Percentiles rank a stretch among this genome's conserved stretches.
Evolutionary conservation across 768 basidiomycete genomes (phyloP).

Genomic region (Ramaria sp.): DNA sequence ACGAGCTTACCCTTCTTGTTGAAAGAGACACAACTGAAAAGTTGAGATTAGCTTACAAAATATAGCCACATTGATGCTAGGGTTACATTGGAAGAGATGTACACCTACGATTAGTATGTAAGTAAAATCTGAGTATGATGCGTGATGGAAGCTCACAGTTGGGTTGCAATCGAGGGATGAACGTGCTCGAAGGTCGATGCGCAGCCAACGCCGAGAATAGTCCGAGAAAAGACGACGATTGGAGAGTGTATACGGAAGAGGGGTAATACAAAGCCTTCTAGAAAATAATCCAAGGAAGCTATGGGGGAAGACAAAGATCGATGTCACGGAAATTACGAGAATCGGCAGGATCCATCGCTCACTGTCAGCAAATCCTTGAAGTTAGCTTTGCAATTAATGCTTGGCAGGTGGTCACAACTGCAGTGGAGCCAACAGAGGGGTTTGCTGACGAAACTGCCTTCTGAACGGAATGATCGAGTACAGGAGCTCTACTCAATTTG

Average conservation of each 20-base stretch:
- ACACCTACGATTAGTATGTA: neutral
- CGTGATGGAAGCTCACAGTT: neutral
- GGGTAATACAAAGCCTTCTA: neutral
- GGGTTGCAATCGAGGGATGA: neutral
- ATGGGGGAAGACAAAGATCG: neutral
- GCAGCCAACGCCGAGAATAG: neutral
- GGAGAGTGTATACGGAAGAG: neutral
- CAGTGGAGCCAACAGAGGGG: neutral
- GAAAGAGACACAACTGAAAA: too few relatives aligned
- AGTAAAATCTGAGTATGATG: neutral
- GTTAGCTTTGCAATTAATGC: neutral
- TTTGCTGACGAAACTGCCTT: neutral
- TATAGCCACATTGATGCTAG: too few relatives aligned
- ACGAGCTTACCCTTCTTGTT: too few relatives aligned
- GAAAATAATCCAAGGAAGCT: neutral
- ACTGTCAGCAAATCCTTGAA: neutral
- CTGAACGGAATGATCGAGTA: neutral
- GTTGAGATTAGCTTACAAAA: too few relatives aligned
- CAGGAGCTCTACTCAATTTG: neutral
- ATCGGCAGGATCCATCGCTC: neutral
- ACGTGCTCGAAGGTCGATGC: neutral
- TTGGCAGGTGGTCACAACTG: neutral
- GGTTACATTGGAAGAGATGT: too few relatives aligned
- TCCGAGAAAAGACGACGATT: neutral
- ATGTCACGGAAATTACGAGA: neutral